Evolutionary conservation across 208 protist species (phyloP), one percentile per base, ranked within the genome.

Genomic region (Crithidia acanthocephali): DNA sequence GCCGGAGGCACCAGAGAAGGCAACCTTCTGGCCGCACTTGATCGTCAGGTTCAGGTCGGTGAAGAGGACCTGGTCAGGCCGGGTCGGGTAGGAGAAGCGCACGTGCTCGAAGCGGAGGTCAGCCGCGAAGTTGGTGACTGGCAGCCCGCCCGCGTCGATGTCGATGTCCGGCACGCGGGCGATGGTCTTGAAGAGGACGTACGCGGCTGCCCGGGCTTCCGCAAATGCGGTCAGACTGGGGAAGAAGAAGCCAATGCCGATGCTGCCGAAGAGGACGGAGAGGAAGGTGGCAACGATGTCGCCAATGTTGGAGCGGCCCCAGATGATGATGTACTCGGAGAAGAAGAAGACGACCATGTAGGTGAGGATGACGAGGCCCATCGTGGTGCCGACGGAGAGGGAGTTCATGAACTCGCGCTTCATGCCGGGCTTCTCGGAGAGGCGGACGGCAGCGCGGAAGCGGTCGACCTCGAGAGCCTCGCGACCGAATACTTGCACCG

Each of bases 271-370:
- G 55, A 95, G 68, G 22, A 92, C 79, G 37, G 83, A 76, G 1
- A 92, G 57, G 51, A 95, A 93, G 33, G 83, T 85, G 10, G 83
- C 57, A 11, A 83, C 65, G 33, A 91, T 78, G 16, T 92, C 76
- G 30, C 80, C 83, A 20, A 93, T 82, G 45, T 52, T 68, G 1
- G 74, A 71, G 47, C 77, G 85, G 44, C 77, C 81, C 87, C 85
- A 93, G 32, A 84, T 55, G 11, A 93, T 56, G 35, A 95, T 71
- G 67, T 90, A 93, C n/a, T 76, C 82, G 20, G 79, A 61, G 59
- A 92, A 95, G 72, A 91, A 89, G 74, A 93, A 90, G 47, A 72
- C 80, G 35, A 92, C 35, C 18, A 76, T 84, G 73, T 91, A 95
- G 16, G 69, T 87, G 45, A 87, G 4, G 45, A 84, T 83, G 18